A percentile compares a stretch with the other conserved stretches of the same genome.
Evolutionary conservation across 176 grass and related monocot genomes (phyloP).

Genomic region (Elaeis guineensis): DNA sequence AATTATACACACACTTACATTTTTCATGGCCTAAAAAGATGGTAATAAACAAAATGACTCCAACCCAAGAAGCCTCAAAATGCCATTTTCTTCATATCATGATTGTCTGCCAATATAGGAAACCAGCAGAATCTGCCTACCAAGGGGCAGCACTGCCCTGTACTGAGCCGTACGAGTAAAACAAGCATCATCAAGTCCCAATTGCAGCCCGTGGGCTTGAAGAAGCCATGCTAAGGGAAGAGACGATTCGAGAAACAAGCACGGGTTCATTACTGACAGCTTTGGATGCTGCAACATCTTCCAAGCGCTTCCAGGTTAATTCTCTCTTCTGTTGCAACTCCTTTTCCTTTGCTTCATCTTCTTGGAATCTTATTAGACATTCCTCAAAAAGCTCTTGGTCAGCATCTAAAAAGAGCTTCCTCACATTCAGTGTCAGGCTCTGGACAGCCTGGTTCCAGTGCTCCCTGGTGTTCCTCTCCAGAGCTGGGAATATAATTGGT

Average conservation of each 20-base stretch:
- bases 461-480: slow-evolving; percentile 1
- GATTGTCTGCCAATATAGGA: background rate
- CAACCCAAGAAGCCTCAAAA: background rate
- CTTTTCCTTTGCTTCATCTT: background rate
- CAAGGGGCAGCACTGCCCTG: too few relatives aligned
- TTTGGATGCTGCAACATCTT: background rate
- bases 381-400: slow-evolving; percentile 2
- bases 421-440: slow-evolving; percentile 4
- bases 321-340: background rate
- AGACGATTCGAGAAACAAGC: background rate
- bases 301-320: background rate
- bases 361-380: background rate
- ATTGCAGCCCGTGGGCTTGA: background rate
- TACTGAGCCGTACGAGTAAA: too few relatives aligned
- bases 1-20: background rate
- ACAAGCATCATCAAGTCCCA: background rate
- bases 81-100: background rate
- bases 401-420: background rate
- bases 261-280: background rate
- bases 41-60: background rate
- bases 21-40: background rate
- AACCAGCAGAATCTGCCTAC: too few relatives aligned
- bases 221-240: slow-evolving; percentile 1
- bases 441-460: slow-evolving; percentile 10
- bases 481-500: slow-evolving; percentile 5